phyloP scores from a whole-genome alignment of 345 rosid genomes.

The Microcos paniculata region DNA sequence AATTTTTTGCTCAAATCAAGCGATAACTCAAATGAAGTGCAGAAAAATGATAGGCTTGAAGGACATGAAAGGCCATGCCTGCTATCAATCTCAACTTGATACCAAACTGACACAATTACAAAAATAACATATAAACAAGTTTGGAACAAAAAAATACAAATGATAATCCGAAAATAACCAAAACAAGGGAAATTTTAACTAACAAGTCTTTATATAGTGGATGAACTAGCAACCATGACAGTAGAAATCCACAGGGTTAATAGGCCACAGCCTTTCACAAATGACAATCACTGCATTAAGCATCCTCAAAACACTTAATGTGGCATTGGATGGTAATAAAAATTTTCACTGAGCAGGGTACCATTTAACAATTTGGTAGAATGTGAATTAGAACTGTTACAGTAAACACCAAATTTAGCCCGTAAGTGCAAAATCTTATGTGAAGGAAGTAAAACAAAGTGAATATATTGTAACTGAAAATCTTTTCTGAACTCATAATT shows the following conservation, averaged over 20 bases:
- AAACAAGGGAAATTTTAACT: background rate
- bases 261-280: background rate
- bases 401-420: background rate
- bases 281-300: background rate
- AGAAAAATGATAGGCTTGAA: background rate
- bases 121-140: background rate
- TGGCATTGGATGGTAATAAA: background rate
- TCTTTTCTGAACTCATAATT: background rate
- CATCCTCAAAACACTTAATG: constrained; percentile 4
- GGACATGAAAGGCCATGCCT: background rate
- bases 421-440: background rate
- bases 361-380: background rate
- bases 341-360: background rate
- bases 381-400: background rate
- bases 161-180: constrained; percentile 2
- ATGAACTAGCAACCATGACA: background rate
- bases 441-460: background rate
- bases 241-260: background rate
- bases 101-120: constrained; percentile 2
- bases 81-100: background rate
- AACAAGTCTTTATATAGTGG: background rate
- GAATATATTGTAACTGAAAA: background rate
- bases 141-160: background rate
- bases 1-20: background rate
- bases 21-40: background rate